Base-by-base conservation (phyloP, 2,329 filamentous ascomycete genomes). In the Pyrenochaeta sp. region DNA sequence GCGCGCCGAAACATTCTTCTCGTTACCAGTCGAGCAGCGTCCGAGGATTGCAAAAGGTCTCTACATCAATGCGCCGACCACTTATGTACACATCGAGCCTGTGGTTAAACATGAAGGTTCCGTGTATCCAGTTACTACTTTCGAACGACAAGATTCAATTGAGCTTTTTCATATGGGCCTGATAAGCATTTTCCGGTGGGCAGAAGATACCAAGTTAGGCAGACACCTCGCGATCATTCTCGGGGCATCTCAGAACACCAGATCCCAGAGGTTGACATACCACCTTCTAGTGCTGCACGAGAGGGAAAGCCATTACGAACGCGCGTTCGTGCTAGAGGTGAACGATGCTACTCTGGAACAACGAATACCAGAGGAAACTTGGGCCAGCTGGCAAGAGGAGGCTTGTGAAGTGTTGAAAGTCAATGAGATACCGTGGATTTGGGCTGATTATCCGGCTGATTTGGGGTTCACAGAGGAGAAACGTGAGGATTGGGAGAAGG, bases 241-340 rank as follows among this genome's bases (percentile, higher is more conserved):
- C 22, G 44, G 44, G 13, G 44, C 28, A 9, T 34, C 44, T 28
- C 44, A 46, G 28, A 30, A 46, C 22, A 28, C 44, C 25, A 46
- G 25, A n/a, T 8, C 13, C 25, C n/a, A 12, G 8, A 46, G 44
- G n/a, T n/a, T 46, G 25, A 32, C 13, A 46, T 32, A 46, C 25
- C 44, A 46, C 44, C 44, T 46, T 30, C n/a, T 46, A 9, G 27
- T 46, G n/a, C n/a, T 46, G 27, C 44, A 46, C 15, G 44, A 46
- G 44, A 30, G 22, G 25, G 44, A 46, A 15, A 25, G 15, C 7
- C 27, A 46, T 28, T 46, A 46, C 15, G 24, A 46, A 27, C 44
- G 44, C 27, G 44, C 44, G n/a, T 46, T 46, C 19, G 25, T 30
- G 25, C 10, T 46, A 9, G 27, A 46, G 13, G 44, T 46, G 44